A percentile compares a stretch with the other conserved stretches of the same genome.
These are phyloP conservation scores for Yueomyces sinensis DNA, from an alignment of 805 yeast species.

Conservation along the genomic window DNA sequence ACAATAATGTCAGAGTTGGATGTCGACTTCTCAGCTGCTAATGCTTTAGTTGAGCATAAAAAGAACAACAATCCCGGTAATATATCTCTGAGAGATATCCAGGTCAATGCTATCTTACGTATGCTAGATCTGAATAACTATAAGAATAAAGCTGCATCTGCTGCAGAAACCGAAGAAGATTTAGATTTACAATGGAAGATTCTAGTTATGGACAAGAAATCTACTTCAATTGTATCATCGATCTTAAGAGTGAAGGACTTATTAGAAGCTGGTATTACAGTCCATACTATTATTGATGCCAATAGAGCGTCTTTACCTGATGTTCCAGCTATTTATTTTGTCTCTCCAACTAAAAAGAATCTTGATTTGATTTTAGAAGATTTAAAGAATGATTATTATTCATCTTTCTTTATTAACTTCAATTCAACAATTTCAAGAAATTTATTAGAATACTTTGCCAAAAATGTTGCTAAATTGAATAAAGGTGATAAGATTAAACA, in stretches of 20 bases:
- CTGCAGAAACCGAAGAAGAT: slow-evolving; percentile 40
- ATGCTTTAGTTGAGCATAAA: too few species aligned
- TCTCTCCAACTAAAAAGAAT: slow-evolving; percentile 76
- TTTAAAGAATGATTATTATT: slow-evolving; percentile 60
- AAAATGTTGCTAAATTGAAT: slow-evolving; percentile 59
- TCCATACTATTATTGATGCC: slow-evolving; percentile 63
- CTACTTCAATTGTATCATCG: slow-evolving; percentile 79
- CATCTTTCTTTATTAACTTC: slow-evolving; percentile 72
- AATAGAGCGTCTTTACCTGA: slow-evolving; percentile 79
- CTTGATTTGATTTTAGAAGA: slow-evolving; percentile 59
- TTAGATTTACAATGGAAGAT: slow-evolving; percentile 82
- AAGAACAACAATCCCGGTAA: too few species aligned
- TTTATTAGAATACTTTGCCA: slow-evolving; percentile 78
- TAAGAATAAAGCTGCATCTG: slow-evolving; percentile 29
- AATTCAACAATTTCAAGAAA: slow-evolving; percentile 68
- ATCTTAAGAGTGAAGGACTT: slow-evolving; percentile 88
- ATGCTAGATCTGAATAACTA: slow-evolving; percentile 69
- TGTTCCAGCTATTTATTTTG: slow-evolving; percentile 88
- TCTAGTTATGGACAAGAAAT: slow-evolving; percentile 63
- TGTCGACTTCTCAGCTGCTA: too few species aligned
- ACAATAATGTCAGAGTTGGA: too few species aligned
- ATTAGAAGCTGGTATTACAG: slow-evolving; percentile 80
- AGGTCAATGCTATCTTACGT: slow-evolving; percentile 43
- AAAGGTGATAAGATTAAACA: slow-evolving; percentile 66
- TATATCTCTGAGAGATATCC: slow-evolving; percentile 29